Conservation (phyloP, 805 yeast genomes). For the Starmerella apicola region DNA sequence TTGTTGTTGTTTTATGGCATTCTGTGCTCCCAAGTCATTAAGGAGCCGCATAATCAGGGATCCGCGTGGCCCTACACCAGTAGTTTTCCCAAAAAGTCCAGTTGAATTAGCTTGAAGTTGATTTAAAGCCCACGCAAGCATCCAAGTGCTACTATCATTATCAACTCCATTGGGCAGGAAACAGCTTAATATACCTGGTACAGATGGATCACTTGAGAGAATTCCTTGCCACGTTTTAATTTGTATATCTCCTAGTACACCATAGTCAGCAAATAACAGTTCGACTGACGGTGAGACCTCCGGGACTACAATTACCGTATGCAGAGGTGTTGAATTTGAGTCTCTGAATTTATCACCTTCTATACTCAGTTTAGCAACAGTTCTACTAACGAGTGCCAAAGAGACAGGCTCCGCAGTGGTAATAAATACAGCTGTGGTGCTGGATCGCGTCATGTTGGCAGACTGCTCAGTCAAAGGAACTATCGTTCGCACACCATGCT, state of each 20-base stretch:
- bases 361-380: background rate
- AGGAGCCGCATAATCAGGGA: constrained; percentile 31
- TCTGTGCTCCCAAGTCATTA: constrained; percentile 13
- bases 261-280: constrained; percentile 27
- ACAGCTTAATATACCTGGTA: constrained; percentile 5
- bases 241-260: constrained; percentile 33
- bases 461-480: constrained; percentile 32
- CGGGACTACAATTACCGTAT: constrained; percentile 10
- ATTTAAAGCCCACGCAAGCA: constrained; percentile 39
- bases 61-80: constrained; percentile 49
- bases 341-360: background rate
- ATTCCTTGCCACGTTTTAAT: constrained; percentile 31
- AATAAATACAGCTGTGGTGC: constrained; percentile 19
- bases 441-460: background rate
- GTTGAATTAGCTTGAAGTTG: constrained; percentile 29
- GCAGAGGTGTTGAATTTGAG: background rate
- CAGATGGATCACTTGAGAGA: constrained; percentile 10
- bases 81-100: constrained; percentile 40
- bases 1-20: constrained; percentile 10
- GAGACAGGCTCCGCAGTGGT: constrained; percentile 19
- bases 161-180: constrained; percentile 4
- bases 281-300: constrained; percentile 14
- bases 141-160: constrained; percentile 11
- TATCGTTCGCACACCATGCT: constrained; percentile 38
- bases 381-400: constrained; percentile 8